These are phyloP conservation scores for Candida sanyaensis DNA, from an alignment of 1,139 yeast genomes.

Conservation along the genomic window DNA sequence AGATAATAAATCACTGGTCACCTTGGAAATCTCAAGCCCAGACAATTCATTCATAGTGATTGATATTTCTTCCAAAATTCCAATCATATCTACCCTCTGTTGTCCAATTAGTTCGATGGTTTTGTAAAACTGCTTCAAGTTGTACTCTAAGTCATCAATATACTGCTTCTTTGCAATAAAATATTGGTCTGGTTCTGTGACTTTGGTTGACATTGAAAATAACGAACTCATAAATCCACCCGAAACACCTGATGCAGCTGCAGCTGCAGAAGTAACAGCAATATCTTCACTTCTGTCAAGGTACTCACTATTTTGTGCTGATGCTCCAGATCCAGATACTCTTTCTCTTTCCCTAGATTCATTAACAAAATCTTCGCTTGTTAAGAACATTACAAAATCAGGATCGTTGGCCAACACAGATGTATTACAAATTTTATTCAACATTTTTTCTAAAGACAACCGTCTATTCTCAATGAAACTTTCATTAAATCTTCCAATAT, in stretches of 20 bases:
- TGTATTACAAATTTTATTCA: slow-evolving; percentile 62
- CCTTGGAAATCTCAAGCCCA: slow-evolving; percentile 72
- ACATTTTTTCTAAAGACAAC: slow-evolving; percentile 85
- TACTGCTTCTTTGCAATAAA: slow-evolving; percentile 69
- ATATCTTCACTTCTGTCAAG: slow-evolving; percentile 33
- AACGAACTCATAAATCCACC: slow-evolving; percentile 65
- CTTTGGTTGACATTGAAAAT: slow-evolving; percentile 60
- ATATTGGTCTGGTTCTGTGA: slow-evolving; percentile 78
- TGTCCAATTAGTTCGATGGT: slow-evolving; percentile 74
- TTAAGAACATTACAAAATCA: slow-evolving; percentile 77
- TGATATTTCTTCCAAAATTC: slow-evolving; percentile 42
- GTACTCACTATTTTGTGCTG: slow-evolving; percentile 43
- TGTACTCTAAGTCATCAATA: slow-evolving; percentile 72
- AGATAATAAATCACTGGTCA: slow-evolving; percentile 54
- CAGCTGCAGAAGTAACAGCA: slow-evolving; percentile 19
- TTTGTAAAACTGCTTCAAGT: slow-evolving; percentile 66
- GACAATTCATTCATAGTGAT: slow-evolving; percentile 72
- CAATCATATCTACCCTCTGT: slow-evolving; percentile 74
- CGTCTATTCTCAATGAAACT: slow-evolving; percentile 87
- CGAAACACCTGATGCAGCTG: slow-evolving; percentile 21
- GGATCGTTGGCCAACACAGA: slow-evolving; percentile 63
- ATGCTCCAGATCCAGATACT: slow-evolving; percentile 54
- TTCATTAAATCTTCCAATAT: slow-evolving; percentile 82
- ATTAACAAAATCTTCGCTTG: slow-evolving; percentile 65
- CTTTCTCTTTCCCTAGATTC: slow-evolving; percentile 68